These are phyloP conservation scores for Sindora glabra DNA, from an alignment of 306 rosid species.

Conservation along the genomic window DNA sequence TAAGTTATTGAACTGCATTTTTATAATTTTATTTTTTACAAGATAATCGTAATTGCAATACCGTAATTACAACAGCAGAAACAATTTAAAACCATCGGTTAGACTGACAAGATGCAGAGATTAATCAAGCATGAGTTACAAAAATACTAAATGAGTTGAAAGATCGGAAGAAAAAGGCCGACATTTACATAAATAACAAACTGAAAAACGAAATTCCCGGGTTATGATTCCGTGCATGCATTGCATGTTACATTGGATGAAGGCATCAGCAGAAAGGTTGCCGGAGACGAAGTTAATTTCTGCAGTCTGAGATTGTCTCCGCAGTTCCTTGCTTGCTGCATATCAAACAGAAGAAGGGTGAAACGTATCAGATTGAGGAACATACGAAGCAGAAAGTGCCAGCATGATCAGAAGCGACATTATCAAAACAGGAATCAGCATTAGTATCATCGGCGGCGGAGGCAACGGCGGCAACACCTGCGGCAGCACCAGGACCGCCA, in stretches of 20 bases:
- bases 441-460: slow-evolving; percentile 26
- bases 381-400: slow-evolving; percentile 11
- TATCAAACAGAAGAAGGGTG: neutral
- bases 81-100: too few species aligned
- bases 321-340: too few species aligned
- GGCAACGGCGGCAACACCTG: slow-evolving; percentile 31
- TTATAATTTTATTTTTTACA: too few species aligned
- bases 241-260: neutral
- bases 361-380: neutral
- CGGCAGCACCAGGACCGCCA: slow-evolving; percentile 22
- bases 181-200: neutral
- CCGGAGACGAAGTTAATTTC: too few species aligned
- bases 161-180: neutral
- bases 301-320: too few species aligned
- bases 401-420: slow-evolving; percentile 18
- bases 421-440: slow-evolving; percentile 23
- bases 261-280: too few species aligned
- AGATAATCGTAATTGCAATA: too few species aligned
- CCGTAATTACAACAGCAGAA: too few species aligned
- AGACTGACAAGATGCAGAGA: too few species aligned
- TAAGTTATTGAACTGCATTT: too few species aligned
- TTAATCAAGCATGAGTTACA: too few species aligned
- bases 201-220: neutral
- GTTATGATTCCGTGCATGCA: neutral
- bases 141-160: too few species aligned